Evolutionary conservation across 1,284 basidiomycete genomes (phyloP).

Genomic region (Tausonia pullulans): DNA sequence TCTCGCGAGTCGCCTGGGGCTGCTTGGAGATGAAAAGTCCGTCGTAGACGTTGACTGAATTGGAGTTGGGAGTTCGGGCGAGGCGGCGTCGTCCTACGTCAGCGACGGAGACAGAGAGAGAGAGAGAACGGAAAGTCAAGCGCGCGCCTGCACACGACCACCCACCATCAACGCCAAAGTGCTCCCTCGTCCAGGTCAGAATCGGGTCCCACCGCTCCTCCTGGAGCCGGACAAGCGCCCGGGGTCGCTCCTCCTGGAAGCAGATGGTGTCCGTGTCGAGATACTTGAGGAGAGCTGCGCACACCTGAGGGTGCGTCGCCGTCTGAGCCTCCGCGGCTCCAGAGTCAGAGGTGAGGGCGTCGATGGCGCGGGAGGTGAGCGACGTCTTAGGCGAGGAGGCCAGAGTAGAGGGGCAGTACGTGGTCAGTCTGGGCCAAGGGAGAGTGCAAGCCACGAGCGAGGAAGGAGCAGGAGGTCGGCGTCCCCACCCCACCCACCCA

Average conservation of each 20-base stretch:
- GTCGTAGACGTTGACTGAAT: conserved; percentile 47
- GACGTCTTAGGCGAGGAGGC: conserved; percentile 53
- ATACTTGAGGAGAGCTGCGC: conserved; percentile 66
- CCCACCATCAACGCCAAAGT: conserved; percentile 47
- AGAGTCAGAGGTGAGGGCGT: conserved; percentile 44
- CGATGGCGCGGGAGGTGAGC: conserved; percentile 75
- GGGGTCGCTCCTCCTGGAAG: conserved; percentile 71
- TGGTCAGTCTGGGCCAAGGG: too few relatives aligned
- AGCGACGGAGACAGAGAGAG: not conserved
- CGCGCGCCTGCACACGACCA: not conserved
- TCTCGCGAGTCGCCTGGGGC: conserved; percentile 51
- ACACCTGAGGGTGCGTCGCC: conserved; percentile 51
- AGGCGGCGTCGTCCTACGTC: not conserved
- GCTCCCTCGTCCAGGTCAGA: conserved; percentile 59
- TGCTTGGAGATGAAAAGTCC: conserved; percentile 60
- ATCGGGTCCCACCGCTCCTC: conserved; percentile 82
- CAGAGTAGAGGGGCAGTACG: not conserved
- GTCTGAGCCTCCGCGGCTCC: conserved; percentile 32
- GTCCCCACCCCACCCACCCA: too few relatives aligned
- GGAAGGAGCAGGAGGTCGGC: too few relatives aligned
- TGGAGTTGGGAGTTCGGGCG: not conserved
- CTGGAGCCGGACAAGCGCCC: conserved; percentile 66
- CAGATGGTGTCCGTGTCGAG: conserved; percentile 93
- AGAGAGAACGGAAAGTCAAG: not conserved
- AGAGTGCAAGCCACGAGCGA: too few relatives aligned